Evolutionary conservation across 2,329 filamentous ascomycete genomes (phyloP).

Genomic region (Penicillium palitans): DNA sequence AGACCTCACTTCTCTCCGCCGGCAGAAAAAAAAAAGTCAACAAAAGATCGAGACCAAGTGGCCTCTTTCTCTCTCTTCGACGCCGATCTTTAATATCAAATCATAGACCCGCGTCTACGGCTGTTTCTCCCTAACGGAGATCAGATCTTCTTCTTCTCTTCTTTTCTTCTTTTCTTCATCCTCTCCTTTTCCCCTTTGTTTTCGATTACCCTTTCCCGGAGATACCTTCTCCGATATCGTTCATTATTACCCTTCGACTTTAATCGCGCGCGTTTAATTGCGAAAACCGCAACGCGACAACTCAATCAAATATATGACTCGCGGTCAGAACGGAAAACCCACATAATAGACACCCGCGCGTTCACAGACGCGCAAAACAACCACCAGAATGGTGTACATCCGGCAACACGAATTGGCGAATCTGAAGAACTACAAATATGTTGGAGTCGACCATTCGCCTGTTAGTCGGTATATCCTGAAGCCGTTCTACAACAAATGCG

Average conservation of each 20-base stretch:
- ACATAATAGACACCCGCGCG: conserved; percentile 1
- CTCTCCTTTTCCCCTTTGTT: not conserved
- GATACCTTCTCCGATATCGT: not conserved
- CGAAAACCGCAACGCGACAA: not conserved
- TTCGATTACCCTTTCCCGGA: not conserved
- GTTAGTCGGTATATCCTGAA: conserved; percentile 92
- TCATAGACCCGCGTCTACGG: conserved; percentile 1
- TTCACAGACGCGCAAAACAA: conserved; percentile 5
- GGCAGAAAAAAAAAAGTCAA: conserved; percentile 12
- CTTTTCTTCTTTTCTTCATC: not conserved
- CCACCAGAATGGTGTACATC: conserved; percentile 80
- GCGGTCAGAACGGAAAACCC: not conserved
- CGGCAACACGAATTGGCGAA: conserved; percentile 85
- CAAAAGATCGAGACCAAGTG: conserved; percentile 11
- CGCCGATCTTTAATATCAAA: conserved; percentile 8
- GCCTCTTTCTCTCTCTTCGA: conserved; percentile 4
- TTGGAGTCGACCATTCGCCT: conserved; percentile 83
- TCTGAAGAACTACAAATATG: conserved; percentile 95
- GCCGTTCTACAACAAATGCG: conserved; percentile 93
- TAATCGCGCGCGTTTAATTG: not conserved
- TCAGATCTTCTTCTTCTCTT: not conserved
- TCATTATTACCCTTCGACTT: not conserved
- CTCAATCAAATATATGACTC: conserved; percentile 3
- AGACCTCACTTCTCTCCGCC: conserved; percentile 9
- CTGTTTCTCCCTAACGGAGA: not conserved